Evolutionary conservation across 2,329 filamentous ascomycete genomes (phyloP).

Genomic region (Diaporthe longicolla): DNA sequence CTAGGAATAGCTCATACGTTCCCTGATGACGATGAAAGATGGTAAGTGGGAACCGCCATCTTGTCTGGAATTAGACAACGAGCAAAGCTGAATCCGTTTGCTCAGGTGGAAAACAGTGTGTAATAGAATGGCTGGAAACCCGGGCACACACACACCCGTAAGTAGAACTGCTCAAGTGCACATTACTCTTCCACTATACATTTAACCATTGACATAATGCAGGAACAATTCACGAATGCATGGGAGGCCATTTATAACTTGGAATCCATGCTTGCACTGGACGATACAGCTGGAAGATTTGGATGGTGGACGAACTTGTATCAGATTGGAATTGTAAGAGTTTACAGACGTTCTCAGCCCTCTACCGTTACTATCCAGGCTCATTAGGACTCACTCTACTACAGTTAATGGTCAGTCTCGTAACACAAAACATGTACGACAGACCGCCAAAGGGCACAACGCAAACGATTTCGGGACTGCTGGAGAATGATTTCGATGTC

Average conservation of each 20-base stretch:
- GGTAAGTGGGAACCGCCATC: background rate
- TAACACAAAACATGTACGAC: background rate
- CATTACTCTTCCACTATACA: background rate
- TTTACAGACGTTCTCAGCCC: background rate
- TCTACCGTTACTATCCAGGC: too few species aligned
- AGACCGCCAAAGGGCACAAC: background rate
- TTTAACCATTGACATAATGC: background rate
- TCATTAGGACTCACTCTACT: too few species aligned
- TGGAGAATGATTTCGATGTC: background rate
- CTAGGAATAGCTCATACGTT: background rate
- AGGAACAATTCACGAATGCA: background rate
- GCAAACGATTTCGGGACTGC: background rate
- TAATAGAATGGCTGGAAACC: background rate
- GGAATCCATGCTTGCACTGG: background rate
- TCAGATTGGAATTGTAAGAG: conserved; percentile 6
- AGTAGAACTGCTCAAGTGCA: background rate
- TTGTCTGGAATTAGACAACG: too few species aligned
- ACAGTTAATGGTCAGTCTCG: background rate
- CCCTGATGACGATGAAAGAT: background rate
- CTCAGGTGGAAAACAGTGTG: background rate
- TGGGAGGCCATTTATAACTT: conserved; percentile 6
- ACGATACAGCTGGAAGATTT: conserved; percentile 2
- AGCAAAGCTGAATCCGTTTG: background rate
- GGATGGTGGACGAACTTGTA: conserved; percentile 15
- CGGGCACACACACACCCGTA: conserved; percentile 10